Evolutionary conservation across 139 green algal species (phyloP).

Genomic region (Chlorella sp.): DNA sequence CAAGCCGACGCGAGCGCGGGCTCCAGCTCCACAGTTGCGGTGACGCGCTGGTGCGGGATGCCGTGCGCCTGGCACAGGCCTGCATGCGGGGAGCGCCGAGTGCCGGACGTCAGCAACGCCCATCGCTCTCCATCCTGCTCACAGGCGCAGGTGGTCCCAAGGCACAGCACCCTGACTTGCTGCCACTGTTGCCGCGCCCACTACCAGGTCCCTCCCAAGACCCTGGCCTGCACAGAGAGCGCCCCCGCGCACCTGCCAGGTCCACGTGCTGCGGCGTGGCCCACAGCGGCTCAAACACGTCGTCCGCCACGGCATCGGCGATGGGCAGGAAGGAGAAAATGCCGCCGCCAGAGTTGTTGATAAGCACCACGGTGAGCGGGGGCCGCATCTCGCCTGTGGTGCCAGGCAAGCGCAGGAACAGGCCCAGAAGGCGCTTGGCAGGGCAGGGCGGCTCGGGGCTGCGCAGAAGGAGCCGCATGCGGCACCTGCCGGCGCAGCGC

Average conservation of each 20-base stretch:
- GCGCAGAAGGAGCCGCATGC: too few relatives aligned
- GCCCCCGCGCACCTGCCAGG: constrained; percentile 56
- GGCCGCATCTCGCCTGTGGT: constrained; percentile 54
- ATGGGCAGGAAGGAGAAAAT: constrained; percentile 98
- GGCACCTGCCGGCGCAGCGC: too few relatives aligned
- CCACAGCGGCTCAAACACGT: constrained; percentile 85
- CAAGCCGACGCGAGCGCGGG: constrained; percentile 76
- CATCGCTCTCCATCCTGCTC: too few relatives aligned
- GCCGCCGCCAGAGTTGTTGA: constrained; percentile 96
- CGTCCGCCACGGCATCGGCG: constrained; percentile 60
- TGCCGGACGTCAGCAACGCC: too few relatives aligned
- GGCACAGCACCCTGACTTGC: too few relatives aligned
- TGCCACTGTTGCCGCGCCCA: too few relatives aligned
- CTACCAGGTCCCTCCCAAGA: too few relatives aligned
- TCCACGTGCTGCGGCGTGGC: constrained; percentile 91
- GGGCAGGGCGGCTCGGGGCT: too few relatives aligned
- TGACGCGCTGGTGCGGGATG: constrained; percentile 78
- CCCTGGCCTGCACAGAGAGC: too few relatives aligned
- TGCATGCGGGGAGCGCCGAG: too few relatives aligned
- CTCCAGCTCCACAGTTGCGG: constrained; percentile 49
- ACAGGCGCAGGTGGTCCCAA: too few relatives aligned
- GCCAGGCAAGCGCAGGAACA: not conserved
- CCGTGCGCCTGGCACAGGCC: constrained; percentile 79
- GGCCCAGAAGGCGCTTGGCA: not conserved
- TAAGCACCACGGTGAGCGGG: constrained; percentile 89